These are phyloP conservation scores for Cornus suecica DNA, from an alignment of 148 eudicot genomes.

Conservation along the genomic window DNA sequence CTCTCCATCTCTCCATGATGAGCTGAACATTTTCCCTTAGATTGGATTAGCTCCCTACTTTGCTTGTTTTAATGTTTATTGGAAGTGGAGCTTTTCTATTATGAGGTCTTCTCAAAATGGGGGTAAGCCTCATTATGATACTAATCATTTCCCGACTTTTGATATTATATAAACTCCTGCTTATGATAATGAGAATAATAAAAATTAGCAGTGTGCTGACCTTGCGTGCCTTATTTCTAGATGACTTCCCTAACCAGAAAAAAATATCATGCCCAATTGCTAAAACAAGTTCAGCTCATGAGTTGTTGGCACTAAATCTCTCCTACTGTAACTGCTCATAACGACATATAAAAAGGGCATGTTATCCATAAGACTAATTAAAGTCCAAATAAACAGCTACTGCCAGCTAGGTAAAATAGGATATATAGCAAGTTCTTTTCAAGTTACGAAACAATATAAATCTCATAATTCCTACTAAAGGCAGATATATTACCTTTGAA, in stretches of 20 bases:
- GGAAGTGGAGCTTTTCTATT: no score
- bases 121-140: no score
- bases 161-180: no score
- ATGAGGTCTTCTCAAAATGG: no score
- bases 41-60: no score
- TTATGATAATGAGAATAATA: no score
- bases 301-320: not conserved
- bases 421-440: not conserved
- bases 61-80: no score
- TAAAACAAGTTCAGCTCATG: not conserved
- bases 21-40: no score
- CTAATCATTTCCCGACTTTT: no score
- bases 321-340: not conserved
- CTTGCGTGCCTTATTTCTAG: no score
- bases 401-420: not conserved
- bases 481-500: conserved; percentile 40
- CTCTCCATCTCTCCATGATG: no score
- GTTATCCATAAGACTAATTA: not conserved
- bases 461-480: not conserved
- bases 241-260: not conserved
- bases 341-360: not conserved
- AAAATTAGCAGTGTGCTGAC: no score
- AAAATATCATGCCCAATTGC: not conserved
- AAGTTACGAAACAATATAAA: not conserved
- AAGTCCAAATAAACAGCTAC: not conserved